Conservation (phyloP, 208 protist genomes). For the Leishmania tropica region DNA sequence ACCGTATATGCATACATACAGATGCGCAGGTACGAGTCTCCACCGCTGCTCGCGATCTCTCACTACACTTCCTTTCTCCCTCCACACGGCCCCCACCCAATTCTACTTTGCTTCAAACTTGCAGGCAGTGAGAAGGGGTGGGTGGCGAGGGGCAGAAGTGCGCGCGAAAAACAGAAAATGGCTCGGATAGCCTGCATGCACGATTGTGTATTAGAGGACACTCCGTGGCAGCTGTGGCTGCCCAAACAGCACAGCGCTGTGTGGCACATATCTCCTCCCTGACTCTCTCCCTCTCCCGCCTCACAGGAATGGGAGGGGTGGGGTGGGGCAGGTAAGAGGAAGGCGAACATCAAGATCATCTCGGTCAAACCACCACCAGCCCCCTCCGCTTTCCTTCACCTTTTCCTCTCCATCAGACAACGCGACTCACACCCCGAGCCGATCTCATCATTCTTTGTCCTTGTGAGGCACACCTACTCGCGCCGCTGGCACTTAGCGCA, state of each 20-base stretch:
- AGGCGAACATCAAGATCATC: background rate
- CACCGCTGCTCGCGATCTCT: background rate
- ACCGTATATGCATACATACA: background rate
- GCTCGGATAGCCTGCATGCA: background rate
- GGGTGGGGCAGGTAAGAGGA: background rate
- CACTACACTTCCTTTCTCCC: background rate
- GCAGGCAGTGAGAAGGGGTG: background rate
- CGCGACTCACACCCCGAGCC: background rate
- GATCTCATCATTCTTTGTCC: background rate
- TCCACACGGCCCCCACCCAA: background rate
- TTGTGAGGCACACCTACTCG: conserved; percentile 1
- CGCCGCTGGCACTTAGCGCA: conserved; percentile 52
- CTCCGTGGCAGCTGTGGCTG: background rate
- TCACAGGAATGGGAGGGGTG: background rate
- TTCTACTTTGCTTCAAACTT: background rate
- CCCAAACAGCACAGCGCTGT: background rate
- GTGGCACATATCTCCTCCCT: background rate
- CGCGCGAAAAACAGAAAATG: background rate
- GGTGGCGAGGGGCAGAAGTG: background rate
- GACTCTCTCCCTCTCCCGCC: background rate
- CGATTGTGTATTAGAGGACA: background rate
- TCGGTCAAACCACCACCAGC: background rate
- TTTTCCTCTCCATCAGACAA: background rate
- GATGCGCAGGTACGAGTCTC: background rate
- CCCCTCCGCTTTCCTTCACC: background rate